Conservation (phyloP, 2,329 filamentous ascomycete species). For the Fulvia fulva region DNA sequence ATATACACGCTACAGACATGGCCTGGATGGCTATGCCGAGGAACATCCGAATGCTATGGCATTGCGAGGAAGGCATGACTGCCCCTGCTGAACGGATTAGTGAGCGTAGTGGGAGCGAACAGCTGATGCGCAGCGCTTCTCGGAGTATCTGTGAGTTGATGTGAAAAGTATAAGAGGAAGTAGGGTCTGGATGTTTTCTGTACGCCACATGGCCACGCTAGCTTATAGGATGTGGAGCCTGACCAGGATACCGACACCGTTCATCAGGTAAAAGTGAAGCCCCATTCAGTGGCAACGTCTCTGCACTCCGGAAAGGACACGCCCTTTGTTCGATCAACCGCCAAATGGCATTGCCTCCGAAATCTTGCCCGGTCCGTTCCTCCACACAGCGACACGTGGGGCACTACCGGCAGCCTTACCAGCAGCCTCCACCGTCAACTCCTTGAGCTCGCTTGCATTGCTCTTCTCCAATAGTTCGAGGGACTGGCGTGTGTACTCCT, state of each 20-base stretch:
- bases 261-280: neutral
- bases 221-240: neutral
- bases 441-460: constrained; percentile 16
- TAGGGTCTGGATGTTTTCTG: neutral
- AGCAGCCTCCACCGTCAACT: neutral
- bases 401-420: constrained; percentile 13
- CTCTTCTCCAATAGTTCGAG: constrained; percentile 13
- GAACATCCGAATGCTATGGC: neutral
- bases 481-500: constrained; percentile 10
- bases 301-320: too few species aligned
- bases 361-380: neutral
- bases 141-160: neutral
- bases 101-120: neutral
- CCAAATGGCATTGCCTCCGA: constrained; percentile 2
- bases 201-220: neutral
- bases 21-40: neutral
- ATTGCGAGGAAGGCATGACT: neutral
- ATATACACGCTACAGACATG: neutral
- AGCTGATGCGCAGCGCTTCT: neutral
- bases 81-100: neutral
- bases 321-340: too few species aligned
- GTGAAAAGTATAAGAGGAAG: neutral
- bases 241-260: neutral
- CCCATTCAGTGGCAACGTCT: neutral
- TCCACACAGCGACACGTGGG: constrained; percentile 11